These are phyloP conservation scores for Pseudonitzschia pungens DNA, from an alignment of 108 stramenopile species.

Conservation along the genomic window DNA sequence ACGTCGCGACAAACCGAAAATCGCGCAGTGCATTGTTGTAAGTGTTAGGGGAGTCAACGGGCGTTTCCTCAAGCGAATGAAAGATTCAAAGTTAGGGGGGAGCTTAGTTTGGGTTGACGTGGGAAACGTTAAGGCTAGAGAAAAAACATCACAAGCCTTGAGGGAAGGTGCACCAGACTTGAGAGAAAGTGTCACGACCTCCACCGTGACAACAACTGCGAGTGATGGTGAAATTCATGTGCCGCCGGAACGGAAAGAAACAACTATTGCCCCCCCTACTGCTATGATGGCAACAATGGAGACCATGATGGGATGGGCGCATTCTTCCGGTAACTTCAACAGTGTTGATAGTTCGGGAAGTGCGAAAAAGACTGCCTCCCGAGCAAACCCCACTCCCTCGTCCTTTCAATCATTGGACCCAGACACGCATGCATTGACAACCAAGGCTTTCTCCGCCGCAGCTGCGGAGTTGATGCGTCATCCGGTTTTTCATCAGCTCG, in stretches of 20 bases:
- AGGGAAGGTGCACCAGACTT: constrained; percentile 73
- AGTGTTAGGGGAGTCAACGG: constrained; percentile 61
- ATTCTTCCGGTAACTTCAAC: no score
- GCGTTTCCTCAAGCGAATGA: constrained; percentile 67
- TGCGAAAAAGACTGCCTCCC: background rate
- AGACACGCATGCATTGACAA: background rate
- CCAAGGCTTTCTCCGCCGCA: background rate
- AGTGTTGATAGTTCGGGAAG: background rate
- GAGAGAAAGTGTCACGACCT: constrained; percentile 17
- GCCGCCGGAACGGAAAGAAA: background rate
- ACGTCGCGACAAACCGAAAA: constrained; percentile 65
- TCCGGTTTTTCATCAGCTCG: constrained; percentile 10
- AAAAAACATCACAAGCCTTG: constrained; percentile 79
- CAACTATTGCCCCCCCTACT: background rate
- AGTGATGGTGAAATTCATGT: background rate
- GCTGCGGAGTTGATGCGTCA: background rate
- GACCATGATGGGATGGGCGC: constrained; percentile 5
- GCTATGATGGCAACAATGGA: background rate
- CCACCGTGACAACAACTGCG: background rate
- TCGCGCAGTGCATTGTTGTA: constrained; percentile 72
- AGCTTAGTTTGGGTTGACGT: constrained; percentile 47
- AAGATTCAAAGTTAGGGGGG: constrained; percentile 20
- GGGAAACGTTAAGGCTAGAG: constrained; percentile 68
- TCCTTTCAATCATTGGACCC: background rate
- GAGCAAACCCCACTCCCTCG: background rate